Evolutionary conservation across 495 filamentous ascomycete species (phyloP), one percentile per base, ranked within the genome.

Genomic region (Xylaria castorea): DNA sequence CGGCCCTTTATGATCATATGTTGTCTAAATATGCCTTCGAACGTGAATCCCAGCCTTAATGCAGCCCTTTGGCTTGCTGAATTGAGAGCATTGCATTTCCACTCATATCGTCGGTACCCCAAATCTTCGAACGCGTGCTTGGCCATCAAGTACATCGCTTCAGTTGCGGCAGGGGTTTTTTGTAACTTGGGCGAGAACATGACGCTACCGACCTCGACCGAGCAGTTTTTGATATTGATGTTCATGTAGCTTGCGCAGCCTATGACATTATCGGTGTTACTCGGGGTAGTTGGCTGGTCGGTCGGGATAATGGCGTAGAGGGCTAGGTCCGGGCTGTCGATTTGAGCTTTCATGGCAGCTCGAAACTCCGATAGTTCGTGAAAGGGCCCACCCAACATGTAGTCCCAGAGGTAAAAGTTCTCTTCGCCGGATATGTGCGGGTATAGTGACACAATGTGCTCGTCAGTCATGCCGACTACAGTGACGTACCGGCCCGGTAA

Each of bases 51-150:
- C 20, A 87, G 78, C 16, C 89, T 83, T 66, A 74, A 16, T 9
- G 89, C 89, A 3, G 88, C 87, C 6, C 79, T 81, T 42, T 75
- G 79, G 25, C 85, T 87, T 0, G 82, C 74, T 42, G 75, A 82
- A 75, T 91, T 90, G 6, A 85, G 77, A 36, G 79, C 51, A 75
- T 90, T 80, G 72, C 85, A 87, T 72, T 90, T 90, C 88, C 89
- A 91, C 76, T 90, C 88, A 27, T 87, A 82, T 25, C 89, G 82
- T 40, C 83, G 75, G 71, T 85, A 89, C 0, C 84, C 83, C n/a
- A 89, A 74, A 9, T 83, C 81, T 25, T 86, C 82, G 70, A 91
- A 86, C 1, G 80, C 79, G 42, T 86, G 76, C 25, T 78, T 77
- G 3, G 81, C 76, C 55, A 88, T 77, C 1, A 91, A 76, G 70